phyloP scores from a whole-genome alignment of 495 filamentous ascomycete genomes.

The Aspergillus homomorphus region DNA sequence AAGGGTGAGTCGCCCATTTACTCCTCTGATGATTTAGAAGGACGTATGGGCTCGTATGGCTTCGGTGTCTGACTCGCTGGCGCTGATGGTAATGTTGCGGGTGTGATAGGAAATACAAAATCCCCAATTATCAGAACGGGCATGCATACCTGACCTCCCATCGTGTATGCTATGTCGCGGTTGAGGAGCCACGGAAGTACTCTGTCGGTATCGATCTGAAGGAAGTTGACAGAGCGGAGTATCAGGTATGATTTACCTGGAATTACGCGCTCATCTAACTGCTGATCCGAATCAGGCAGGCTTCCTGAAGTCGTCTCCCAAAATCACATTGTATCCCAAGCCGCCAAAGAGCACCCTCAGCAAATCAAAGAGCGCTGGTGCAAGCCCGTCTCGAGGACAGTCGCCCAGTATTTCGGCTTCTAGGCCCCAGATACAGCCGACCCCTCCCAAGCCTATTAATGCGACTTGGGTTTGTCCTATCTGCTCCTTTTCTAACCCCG shows the following conservation, averaged over 20 bases:
- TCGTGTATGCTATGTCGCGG: slow-evolving; percentile 90
- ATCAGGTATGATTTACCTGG: slow-evolving; percentile 60
- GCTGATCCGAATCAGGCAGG: slow-evolving; percentile 61
- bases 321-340: slow-evolving; percentile 86
- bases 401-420: slow-evolving; percentile 26
- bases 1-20: slow-evolving; percentile 68
- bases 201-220: slow-evolving; percentile 85
- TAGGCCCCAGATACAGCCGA: slow-evolving; percentile 16
- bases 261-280: background rate
- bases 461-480: slow-evolving; percentile 98
- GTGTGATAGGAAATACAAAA: slow-evolving; percentile 76
- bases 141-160: slow-evolving; percentile 96
- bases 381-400: slow-evolving; percentile 34
- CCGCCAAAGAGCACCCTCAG: slow-evolving; percentile 51
- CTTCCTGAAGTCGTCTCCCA: slow-evolving; percentile 92
- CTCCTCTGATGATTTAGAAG: background rate
- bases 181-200: slow-evolving; percentile 78
- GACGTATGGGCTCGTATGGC: background rate
- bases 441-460: slow-evolving; percentile 37
- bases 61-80: background rate
- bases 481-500: slow-evolving; percentile 93
- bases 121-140: slow-evolving; percentile 91
- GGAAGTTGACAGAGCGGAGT: slow-evolving; percentile 86
- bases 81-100: slow-evolving; percentile 15
- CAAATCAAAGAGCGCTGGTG: slow-evolving; percentile 31